Evolutionary conservation across 106 monocot species (phyloP), one percentile per base, ranked within the genome.

Genomic region (Platanthera zijinensis): DNA sequence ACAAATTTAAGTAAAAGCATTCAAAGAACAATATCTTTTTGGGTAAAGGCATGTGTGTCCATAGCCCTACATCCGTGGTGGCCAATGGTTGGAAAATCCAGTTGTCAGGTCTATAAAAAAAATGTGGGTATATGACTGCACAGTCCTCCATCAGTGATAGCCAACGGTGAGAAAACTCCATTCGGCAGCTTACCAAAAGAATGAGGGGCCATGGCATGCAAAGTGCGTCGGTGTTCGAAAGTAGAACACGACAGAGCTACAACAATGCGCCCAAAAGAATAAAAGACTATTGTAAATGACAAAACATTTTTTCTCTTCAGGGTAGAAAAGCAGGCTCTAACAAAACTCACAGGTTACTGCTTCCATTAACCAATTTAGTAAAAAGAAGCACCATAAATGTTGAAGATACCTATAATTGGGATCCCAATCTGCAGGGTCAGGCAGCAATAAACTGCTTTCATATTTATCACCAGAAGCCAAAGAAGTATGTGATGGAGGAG

Each of bases 351-450:
- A 28, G 11, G 66, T 66, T 66, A 28, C 30, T 28, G 30, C 9
- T 28, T 7, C 32, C 22, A 28, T 66, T 4, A 30, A 66, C 25
- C 4, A 2, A 66, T 66, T 66, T 28, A 66, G 30, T 47, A 13
- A 71, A 68, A 71, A 28, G 71, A 18, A 21, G 71, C 45, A 17
- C 12, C 45, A 54, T n/a, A 52, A 70, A 21, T 12, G 13, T 68
- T 25, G 2, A 51, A 17, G 39, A 49, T 84, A 99, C 99, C 99
- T 99, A 72, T 94, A 99, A 67, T 89, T 81, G 51, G 99, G 99
- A 77, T 94, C 94, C 99, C 99, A 99, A 82, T 94, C 94, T 61
- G 88, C 94, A 69, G 99, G 94, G 82, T 94, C 77, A 51, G 81
- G 94, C 19, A 83, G 13, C 57, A 81, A 84, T 50, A 86, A 92